Evolutionary conservation across 2,329 filamentous ascomycete species (phyloP).

Genomic region (Xylariaceae sp.): DNA sequence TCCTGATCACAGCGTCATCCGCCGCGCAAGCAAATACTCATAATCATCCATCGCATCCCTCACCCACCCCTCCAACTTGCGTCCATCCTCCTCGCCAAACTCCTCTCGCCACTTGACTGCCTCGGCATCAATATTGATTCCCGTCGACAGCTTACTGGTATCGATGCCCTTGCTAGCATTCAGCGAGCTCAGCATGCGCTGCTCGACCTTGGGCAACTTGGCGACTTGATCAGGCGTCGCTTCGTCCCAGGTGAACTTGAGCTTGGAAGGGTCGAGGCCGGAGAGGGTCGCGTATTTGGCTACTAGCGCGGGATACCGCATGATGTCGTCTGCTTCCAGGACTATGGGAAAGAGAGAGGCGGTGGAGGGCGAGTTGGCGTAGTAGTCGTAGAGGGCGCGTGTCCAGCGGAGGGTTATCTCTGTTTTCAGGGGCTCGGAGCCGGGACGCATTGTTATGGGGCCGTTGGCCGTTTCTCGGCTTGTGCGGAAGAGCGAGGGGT

Average conservation of each 20-base stretch:
- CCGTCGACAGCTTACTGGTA: constrained; percentile 14
- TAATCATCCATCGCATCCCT: constrained; percentile 16
- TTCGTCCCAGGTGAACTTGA: constrained; percentile 16
- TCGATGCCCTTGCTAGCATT: constrained; percentile 13
- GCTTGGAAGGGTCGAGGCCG: constrained; percentile 12
- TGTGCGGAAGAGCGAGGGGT: constrained; percentile 17
- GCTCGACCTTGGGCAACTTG: not conserved
- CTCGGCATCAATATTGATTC: constrained; percentile 13
- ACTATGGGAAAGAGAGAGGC: constrained; percentile 14
- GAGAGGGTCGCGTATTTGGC: constrained; percentile 14
- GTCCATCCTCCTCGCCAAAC: constrained; percentile 16
- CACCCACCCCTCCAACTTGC: constrained; percentile 17
- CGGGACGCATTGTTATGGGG: not conserved
- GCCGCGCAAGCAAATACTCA: constrained; percentile 11
- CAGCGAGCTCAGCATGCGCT: constrained; percentile 10
- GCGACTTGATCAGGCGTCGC: constrained; percentile 7
- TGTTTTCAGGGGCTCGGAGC: constrained; percentile 12
- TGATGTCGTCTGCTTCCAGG: constrained; percentile 19
- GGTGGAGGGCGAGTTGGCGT: constrained; percentile 8
- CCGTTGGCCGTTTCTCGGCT: constrained; percentile 7
- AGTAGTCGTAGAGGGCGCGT: constrained; percentile 11
- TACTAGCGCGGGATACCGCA: constrained; percentile 11
- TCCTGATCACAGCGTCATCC: constrained; percentile 7
- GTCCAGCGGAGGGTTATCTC: constrained; percentile 13
- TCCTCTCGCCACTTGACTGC: constrained; percentile 16